phyloP scores from a whole-genome alignment of 1,284 basidiomycete species.

The Agaricales sp. region DNA sequence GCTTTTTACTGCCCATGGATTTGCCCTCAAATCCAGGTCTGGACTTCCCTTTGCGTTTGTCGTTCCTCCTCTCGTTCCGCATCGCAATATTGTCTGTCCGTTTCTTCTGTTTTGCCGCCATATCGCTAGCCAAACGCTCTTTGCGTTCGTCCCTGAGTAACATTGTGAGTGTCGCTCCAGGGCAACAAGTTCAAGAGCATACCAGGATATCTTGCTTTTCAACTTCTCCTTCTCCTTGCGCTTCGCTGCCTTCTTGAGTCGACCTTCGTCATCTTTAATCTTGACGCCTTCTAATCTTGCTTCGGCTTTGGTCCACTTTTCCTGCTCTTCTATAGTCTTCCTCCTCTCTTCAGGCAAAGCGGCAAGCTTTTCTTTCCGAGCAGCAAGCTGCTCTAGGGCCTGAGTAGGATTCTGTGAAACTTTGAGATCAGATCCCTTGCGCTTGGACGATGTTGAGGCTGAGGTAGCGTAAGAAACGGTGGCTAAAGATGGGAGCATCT shows the following conservation, averaged over 20 bases:
- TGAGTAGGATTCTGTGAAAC: slow-evolving; percentile 73
- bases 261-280: slow-evolving; percentile 71
- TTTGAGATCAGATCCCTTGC: slow-evolving; percentile 39
- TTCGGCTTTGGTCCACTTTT: slow-evolving; percentile 82
- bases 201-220: slow-evolving; percentile 82
- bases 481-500: slow-evolving; percentile 28
- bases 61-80: slow-evolving; percentile 68
- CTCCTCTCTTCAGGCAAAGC: slow-evolving; percentile 71
- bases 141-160: slow-evolving; percentile 72
- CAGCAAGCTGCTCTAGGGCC: slow-evolving; percentile 71
- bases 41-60: slow-evolving; percentile 52
- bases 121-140: slow-evolving; percentile 57
- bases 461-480: slow-evolving; percentile 67
- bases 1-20: slow-evolving; percentile 43
- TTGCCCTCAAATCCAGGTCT: slow-evolving; percentile 80
- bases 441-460: slow-evolving; percentile 37
- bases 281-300: slow-evolving; percentile 80
- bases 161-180: slow-evolving; percentile 5
- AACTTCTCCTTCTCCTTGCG: slow-evolving; percentile 80
- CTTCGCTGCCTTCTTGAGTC: slow-evolving; percentile 86
- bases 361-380: slow-evolving; percentile 66
- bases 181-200: slow-evolving; percentile 19
- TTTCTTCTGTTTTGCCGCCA: slow-evolving; percentile 83
- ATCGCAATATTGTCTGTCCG: slow-evolving; percentile 79
- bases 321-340: slow-evolving; percentile 64